Percentiles rank a stretch among this genome's conserved stretches.
Conservation (phyloP, 108 stramenopile species). For the Fistulifera solaris region DNA sequence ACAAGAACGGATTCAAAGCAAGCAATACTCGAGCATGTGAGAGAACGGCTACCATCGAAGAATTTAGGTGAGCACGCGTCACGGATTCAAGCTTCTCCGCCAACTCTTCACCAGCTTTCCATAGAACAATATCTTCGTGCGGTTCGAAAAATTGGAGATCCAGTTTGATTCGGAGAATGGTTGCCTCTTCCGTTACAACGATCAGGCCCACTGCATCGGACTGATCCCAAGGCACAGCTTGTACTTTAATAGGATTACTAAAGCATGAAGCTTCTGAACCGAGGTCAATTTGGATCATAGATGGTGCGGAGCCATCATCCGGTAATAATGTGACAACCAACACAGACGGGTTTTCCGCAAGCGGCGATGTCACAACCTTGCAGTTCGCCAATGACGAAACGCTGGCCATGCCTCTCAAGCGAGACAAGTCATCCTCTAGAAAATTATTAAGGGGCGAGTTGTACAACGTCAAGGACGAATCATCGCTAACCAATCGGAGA, state of each 20-base stretch:
- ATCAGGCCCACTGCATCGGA: neutral
- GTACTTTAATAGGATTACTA: neutral
- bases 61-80: neutral
- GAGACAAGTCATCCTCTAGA: neutral
- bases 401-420: constrained; percentile 2
- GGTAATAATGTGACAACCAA: constrained; percentile 1
- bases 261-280: too few relatives aligned
- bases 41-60: neutral
- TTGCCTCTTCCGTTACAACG: neutral
- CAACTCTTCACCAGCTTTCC: too few relatives aligned
- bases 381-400: neutral
- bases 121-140: too few relatives aligned
- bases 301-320: neutral
- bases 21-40: neutral
- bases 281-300: too few relatives aligned
- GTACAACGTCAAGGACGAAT: too few relatives aligned
- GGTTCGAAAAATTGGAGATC: neutral
- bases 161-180: neutral
- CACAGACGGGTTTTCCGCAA: neutral
- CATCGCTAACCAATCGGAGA: neutral
- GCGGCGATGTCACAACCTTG: neutral
- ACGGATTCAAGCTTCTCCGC: too few relatives aligned
- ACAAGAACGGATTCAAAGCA: constrained; percentile 2
- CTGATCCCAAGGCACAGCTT: neutral
- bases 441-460: neutral